Base-by-base conservation (phyloP, 345 rosid species). In the Melastoma malabathricum region DNA sequence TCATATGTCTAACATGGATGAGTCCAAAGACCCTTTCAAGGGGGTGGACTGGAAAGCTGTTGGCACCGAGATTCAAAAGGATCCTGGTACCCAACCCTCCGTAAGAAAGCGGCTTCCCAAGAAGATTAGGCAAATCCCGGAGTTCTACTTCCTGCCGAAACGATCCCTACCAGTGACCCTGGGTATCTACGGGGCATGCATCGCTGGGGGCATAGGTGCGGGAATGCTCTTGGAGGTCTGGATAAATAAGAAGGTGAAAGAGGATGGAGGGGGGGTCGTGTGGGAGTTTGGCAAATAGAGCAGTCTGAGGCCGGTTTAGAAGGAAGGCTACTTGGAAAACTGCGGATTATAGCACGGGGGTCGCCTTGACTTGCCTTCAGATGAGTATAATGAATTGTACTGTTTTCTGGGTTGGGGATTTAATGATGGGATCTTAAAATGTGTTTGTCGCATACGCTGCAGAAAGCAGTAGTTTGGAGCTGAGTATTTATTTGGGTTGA, bases 221-320 rank as follows among this genome's bases (percentile, higher is more conserved):
- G 95, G 95, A 45, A 89, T 89, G 94, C 54, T 81, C 58, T 12
- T 87, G 27, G 95, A 92, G 73, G 55, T 69, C 48, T 87, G 98
- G 98, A 84, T 92, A 63, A 76, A 84, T 72, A 80, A 73, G 68
- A 84, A 82, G 74, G 76, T 84, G 52, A 76, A 81, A 84, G 94
- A 88, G 75, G 88, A 77, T 73, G 80, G 69, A 63, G 79, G 81
- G 67, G 83, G 81, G 16, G 50, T 75, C 41, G 47, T 77, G 59
- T 77, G 81, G 84, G 83, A 77, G 57, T 73, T 77, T 1, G 78
- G 78, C 69, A 75, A 77, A 55, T 81, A 75, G 44, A 22, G 54
- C 27, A 5, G 38, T 31, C 25, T 22, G 10, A 31, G 9, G 38
- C 5, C 9, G 38, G 38, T 31, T 31, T 31, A 31, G 38, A 31